Percentiles rank a stretch among this genome's conserved stretches.
phyloP scores from a whole-genome alignment of 1,284 basidiomycete genomes.

The Salmacisia buchloeana region DNA sequence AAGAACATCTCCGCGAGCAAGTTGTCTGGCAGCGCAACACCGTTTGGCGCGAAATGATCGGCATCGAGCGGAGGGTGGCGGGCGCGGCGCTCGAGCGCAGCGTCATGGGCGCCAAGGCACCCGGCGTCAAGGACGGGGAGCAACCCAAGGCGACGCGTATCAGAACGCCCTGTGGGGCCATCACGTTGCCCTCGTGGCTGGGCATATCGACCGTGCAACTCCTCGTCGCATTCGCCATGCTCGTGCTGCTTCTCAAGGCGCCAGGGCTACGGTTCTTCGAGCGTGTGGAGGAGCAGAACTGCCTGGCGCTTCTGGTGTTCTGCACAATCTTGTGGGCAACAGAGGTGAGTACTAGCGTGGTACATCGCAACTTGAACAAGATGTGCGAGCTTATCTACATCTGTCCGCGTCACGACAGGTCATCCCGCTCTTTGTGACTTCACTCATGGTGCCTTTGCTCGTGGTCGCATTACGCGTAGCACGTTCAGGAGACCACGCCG shows the following conservation, averaged over 20 bases:
- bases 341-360: constrained; percentile 60
- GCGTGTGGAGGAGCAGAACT: constrained; percentile 75
- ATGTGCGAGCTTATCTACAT: not conserved
- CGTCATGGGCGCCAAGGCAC: constrained; percentile 28
- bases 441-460: constrained; percentile 78
- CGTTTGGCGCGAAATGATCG: constrained; percentile 97
- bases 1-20: constrained; percentile 76
- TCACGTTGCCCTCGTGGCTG: constrained; percentile 35
- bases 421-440: constrained; percentile 93
- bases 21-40: constrained; percentile 92
- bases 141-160: constrained; percentile 31
- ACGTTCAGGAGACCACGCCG: constrained; percentile 60
- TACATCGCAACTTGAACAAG: constrained; percentile 2
- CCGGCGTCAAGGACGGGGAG: constrained; percentile 20
- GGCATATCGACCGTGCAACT: constrained; percentile 45
- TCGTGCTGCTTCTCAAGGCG: constrained; percentile 41
- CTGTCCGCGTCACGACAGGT: constrained; percentile 58
- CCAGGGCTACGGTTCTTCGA: constrained; percentile 52
- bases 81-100: constrained; percentile 45
- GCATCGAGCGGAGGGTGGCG: constrained; percentile 62
- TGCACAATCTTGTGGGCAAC: constrained; percentile 94
- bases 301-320: constrained; percentile 82
- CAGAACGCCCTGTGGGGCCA: constrained; percentile 31
- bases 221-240: constrained; percentile 33
- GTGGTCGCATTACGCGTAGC: constrained; percentile 85